Percentiles rank a stretch among this genome's conserved stretches.
These are phyloP conservation scores for Avena atlantica DNA, from an alignment of 176 grass and related monocot species.

Conservation along the genomic window DNA sequence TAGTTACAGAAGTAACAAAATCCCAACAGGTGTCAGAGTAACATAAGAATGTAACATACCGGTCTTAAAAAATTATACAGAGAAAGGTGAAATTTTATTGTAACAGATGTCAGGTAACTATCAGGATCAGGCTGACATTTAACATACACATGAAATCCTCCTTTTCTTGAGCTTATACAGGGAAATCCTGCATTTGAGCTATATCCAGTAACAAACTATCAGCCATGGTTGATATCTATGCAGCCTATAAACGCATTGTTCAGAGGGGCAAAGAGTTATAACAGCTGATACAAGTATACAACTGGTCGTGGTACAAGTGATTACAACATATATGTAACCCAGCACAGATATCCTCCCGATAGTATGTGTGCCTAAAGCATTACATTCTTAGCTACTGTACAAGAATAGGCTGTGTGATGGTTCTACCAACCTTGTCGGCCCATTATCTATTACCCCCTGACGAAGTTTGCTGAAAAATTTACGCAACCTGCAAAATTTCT, in stretches of 20 bases:
- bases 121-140: not conserved
- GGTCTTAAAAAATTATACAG: not conserved
- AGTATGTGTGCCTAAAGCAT: constrained; percentile 25
- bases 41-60: not conserved
- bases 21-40: not conserved
- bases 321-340: constrained; percentile 30
- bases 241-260: not conserved
- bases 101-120: not conserved
- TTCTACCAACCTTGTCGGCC: constrained; percentile 42
- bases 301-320: constrained; percentile 13
- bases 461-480: constrained; percentile 35
- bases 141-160: constrained; percentile 13
- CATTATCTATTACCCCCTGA: constrained; percentile 17
- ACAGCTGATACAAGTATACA: constrained; percentile 31
- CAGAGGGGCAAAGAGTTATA: constrained; percentile 15
- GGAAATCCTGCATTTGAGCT: constrained; percentile 30
- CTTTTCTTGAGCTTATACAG: not conserved
- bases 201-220: not conserved
- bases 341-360: constrained; percentile 23
- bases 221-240: constrained; percentile 8
- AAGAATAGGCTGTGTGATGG: constrained; percentile 20
- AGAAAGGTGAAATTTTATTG: not conserved
- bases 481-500: constrained; percentile 73
- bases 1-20: not conserved
- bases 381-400: constrained; percentile 56